Evolutionary conservation across 2,329 filamentous ascomycete genomes (phyloP), one percentile per base, ranked within the genome.

Genomic region (Fusarium nanum): DNA sequence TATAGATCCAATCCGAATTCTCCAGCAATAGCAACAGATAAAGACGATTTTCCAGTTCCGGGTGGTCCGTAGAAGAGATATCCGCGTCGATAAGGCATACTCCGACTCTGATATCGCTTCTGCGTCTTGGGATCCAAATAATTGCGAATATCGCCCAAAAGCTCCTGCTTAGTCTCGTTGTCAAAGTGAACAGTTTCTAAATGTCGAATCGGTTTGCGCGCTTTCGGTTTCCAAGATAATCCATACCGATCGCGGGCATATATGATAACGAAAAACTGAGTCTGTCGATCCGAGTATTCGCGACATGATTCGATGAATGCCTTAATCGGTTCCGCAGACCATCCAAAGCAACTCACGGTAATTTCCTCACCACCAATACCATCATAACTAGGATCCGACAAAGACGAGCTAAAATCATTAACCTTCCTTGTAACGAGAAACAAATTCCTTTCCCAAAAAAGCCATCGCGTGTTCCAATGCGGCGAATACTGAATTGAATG

Each of bases 51-150:
- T 3, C 88, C 87, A 0, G 87, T 89, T 1, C 88, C 88, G 0
- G 88, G 88, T 0, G 88, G 88, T 0, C 89, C 89, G 61, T 91
- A 85, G 56, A 92, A 88, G 0, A 92, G 82, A 72, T 91, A 91
- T 0, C 89, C 89, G 28, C 78, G 60, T 14, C 77, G 72, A 41
- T 80, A 80, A 1, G 77, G 78, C 76, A 80, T 79, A 40, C 76
- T 76, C 32, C 90, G 85, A 32, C 86, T 86, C 13, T 89, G 85
- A 63, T 93, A 93, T 80, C 89, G 89, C 41, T 83, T 81, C 58
- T 81, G 79, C 0, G 82, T 83, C 50, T 78, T 80, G 2, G 82
- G 82, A 23, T 85, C 82, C 5, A 88, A 77, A 60, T 87, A 88
- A 46, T 87, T 86, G 11, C 81, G 80, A 37, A 87, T 83, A 60